Evolutionary conservation across 768 basidiomycete genomes (phyloP), one percentile per base, ranked within the genome.

Genomic region (Boletus vermiculosoides): DNA sequence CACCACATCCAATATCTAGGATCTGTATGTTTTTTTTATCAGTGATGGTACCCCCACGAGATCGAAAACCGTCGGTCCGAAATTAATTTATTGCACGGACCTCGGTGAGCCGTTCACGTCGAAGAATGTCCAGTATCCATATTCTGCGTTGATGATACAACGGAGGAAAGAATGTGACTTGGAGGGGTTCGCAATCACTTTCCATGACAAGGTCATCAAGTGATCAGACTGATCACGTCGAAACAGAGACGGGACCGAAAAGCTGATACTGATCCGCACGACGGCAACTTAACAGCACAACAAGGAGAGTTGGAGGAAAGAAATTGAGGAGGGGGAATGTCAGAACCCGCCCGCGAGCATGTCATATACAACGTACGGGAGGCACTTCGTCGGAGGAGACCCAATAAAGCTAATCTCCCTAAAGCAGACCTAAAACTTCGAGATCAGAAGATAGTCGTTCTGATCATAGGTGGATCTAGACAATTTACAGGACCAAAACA

Each of bases 1-100:
- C 85, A 40, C 92, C 92, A 63, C 92, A 95, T 5, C 92, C 92
- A 28, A 92, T 76, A 63, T 95, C 92, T 47, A 93, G 75, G 8
- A 94, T 78, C 90, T 92, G 56, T 22, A 25, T n/a, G 12, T 23
- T 30, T 50, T 28, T 10, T 41, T 50, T 45, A 45, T 59, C 50
- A 48, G 45, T 50, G 34, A 31, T 58, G 30, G 28, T 23, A 3
- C 2, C 5, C 12, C 18, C 7, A 36, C 33, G 31, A 33, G 31
- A 52, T 20, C 30, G 5, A 22, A 13, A 20, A 28, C 2, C 15
- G 15, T 5, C 13, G 15, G 0, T 46, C 16, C 3, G n/a, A 16
- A 18, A 36, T 30, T 18, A 18, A 18, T 40, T 30, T 18, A 18
- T 33, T 30, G 34, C 5, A 66, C 77, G 50, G 59, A 85, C 87